These are phyloP conservation scores for Salvia hispanica DNA, from an alignment of 257 asterid species.

Conservation along the genomic window DNA sequence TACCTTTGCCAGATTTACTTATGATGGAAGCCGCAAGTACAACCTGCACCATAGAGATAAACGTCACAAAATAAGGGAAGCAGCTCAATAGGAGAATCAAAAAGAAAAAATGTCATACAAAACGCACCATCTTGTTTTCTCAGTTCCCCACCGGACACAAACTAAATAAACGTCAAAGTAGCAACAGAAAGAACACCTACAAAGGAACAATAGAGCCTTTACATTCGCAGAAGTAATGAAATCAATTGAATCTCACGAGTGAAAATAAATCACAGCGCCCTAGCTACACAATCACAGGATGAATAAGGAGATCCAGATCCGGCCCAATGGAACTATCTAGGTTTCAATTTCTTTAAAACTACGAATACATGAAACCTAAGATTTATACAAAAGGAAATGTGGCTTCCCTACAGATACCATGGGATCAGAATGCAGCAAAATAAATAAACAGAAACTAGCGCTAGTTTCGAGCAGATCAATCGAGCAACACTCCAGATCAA, in stretches of 20 bases:
- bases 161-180: conserved; percentile 24
- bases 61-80: conserved; percentile 7
- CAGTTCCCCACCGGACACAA: conserved; percentile 31
- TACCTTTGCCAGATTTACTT: conserved; percentile 91
- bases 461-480: conserved; percentile 33
- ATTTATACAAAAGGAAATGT: not conserved
- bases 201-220: conserved; percentile 23
- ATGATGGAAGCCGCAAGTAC: conserved; percentile 87
- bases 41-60: conserved; percentile 54
- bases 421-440: not conserved
- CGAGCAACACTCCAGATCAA: not conserved
- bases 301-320: conserved; percentile 26
- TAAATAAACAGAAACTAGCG: not conserved
- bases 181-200: conserved; percentile 22
- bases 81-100: not conserved
- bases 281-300: not conserved
- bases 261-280: not conserved
- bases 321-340: conserved; percentile 10
- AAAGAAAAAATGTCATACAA: conserved; percentile 1
- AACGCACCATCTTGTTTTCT: conserved; percentile 57
- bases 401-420: not conserved
- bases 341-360: not conserved
- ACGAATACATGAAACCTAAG: conserved; percentile 13
- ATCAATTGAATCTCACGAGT: not conserved
- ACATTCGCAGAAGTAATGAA: conserved; percentile 5